Conservation (phyloP, 192 early-diverging fungal species). For the Anaeromyces robustus region DNA sequence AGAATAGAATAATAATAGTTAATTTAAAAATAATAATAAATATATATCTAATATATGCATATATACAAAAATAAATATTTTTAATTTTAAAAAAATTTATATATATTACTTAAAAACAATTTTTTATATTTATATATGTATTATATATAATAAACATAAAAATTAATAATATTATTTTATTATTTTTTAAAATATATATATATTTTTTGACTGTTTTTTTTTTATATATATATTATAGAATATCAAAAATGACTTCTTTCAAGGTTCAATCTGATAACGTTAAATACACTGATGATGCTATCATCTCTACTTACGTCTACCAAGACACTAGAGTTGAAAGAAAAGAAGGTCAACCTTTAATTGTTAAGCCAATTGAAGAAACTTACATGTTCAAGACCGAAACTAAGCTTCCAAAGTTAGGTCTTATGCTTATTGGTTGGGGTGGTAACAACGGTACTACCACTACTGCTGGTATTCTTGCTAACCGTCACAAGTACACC, state of each 20-base stretch:
- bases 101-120: no score
- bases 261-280: constrained; percentile 82
- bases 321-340: constrained; percentile 67
- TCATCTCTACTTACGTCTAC: constrained; percentile 79
- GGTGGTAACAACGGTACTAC: constrained; percentile 61
- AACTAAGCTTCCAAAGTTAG: constrained; percentile 62
- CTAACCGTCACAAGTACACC: constrained; percentile 72
- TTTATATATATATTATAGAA: no score
- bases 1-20: no score
- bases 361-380: constrained; percentile 70
- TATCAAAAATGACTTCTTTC: constrained; percentile 39
- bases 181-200: no score
- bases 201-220: no score
- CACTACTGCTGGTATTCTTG: constrained; percentile 78
- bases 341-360: constrained; percentile 51
- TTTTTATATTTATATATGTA: no score
- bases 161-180: no score
- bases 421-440: constrained; percentile 96
- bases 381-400: constrained; percentile 82
- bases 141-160: no score
- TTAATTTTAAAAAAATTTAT: no score
- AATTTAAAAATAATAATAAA: no score
- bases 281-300: constrained; percentile 59
- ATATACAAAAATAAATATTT: no score
- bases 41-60: no score